Base-by-base conservation (phyloP, 1,284 basidiomycete genomes). In the Amylostereum chailletii region DNA sequence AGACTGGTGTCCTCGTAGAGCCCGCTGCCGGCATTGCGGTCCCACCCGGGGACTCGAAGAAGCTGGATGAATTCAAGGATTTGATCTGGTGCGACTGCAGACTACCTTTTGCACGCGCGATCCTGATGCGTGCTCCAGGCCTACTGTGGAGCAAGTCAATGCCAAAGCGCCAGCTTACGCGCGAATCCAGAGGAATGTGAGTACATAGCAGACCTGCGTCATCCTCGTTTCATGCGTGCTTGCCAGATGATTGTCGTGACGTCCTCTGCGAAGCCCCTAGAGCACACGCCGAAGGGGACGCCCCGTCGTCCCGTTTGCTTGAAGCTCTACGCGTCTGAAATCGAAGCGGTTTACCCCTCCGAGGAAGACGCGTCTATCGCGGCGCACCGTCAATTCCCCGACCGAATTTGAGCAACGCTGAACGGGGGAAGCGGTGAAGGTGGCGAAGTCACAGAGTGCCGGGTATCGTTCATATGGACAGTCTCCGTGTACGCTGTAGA, bases 91-190 rank as follows among this genome's bases (percentile, higher is more conserved):
- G 30, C 19, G 19, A 19, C 19, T 19, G 19, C 19, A 19, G 19
- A 19, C 19, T 19, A 19, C 19, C 19, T 19, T 19, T 19, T 19
- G 19, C 19, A 19, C 19, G 29, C 33, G 19, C 1, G 19, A 9
- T 38, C 27, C 10, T 10, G 37, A 19, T 39, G 26, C 29, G 31
- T 32, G 32, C 32, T 36, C 19, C 39, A 70, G 67, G 62, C 55
- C 62, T 5, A 62, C 57, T 9, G 51, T 70, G 1, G 58, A 67
- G 41, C 54, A 64, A 33, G 57, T 63, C 41, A 71, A 69, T 43
- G 51, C 53, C 27, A 62, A 60, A 26, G 64, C 63, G 30, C 66
- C 67, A 2, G 55, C 62, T 32, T 65, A 69, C 40, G 63, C 65
- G 5, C 37, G 38, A n/a, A 19, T 50, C 5, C 46, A 50, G 44